These are phyloP conservation scores for Myxozyma sirexii DNA, from an alignment of 805 yeast genomes.

Conservation along the genomic window DNA sequence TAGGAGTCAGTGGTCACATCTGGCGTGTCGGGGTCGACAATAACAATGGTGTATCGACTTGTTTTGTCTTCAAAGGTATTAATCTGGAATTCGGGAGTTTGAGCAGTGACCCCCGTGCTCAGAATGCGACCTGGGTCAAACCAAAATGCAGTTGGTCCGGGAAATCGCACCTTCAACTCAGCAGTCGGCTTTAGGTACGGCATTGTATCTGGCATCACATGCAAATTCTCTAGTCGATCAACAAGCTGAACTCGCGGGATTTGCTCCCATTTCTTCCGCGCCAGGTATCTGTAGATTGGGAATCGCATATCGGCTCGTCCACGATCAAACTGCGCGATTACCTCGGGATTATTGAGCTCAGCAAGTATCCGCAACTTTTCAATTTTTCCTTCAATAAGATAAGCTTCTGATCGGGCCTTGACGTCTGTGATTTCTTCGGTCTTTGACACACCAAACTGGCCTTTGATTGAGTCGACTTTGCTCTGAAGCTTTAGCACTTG, in stretches of 20 bases:
- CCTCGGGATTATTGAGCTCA: slow-evolving; percentile 82
- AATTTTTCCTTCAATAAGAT: not conserved
- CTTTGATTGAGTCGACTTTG: slow-evolving; percentile 19
- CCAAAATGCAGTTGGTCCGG: slow-evolving; percentile 62
- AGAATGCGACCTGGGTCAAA: slow-evolving; percentile 76
- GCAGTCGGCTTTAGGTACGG: slow-evolving; percentile 84
- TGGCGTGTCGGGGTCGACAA: slow-evolving; percentile 93
- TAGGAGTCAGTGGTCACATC: slow-evolving; percentile 68
- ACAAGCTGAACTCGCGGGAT: slow-evolving; percentile 74
- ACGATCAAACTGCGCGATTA: slow-evolving; percentile 61
- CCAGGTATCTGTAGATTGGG: slow-evolving; percentile 77
- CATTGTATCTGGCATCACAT: slow-evolving; percentile 89
- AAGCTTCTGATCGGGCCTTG: slow-evolving; percentile 13
- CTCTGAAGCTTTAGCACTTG: slow-evolving; percentile 4
- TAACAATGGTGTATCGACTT: slow-evolving; percentile 69
- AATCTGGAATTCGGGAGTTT: slow-evolving; percentile 76
- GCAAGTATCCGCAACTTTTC: slow-evolving; percentile 55
- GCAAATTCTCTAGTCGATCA: slow-evolving; percentile 87
- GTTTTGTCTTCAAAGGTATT: slow-evolving; percentile 65
- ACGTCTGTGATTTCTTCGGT: slow-evolving; percentile 6
- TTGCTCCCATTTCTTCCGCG: slow-evolving; percentile 70
- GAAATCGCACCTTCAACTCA: slow-evolving; percentile 73
- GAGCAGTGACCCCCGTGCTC: slow-evolving; percentile 70
- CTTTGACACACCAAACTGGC: not conserved
- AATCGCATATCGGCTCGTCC: slow-evolving; percentile 62